phyloP scores from a whole-genome alignment of 257 asterid genomes.

The Mentha longifolia region DNA sequence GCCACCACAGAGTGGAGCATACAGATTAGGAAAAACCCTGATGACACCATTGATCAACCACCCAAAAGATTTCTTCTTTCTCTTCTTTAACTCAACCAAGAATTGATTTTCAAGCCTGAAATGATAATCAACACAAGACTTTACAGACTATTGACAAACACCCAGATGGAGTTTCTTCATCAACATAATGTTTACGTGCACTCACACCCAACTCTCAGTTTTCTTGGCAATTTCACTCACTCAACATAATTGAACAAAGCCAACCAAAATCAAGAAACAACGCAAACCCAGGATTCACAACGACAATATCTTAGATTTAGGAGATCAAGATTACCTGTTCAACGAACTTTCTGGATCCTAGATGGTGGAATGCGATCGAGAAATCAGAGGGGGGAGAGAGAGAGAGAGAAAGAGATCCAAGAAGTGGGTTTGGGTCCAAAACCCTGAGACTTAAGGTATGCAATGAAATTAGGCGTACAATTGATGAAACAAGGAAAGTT shows the following conservation, averaged over 20 bases:
- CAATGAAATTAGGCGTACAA: conserved; percentile 19
- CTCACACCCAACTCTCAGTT: conserved; percentile 1
- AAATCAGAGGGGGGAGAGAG: background rate
- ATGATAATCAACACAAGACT: conserved; percentile 29
- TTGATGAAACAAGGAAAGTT: conserved; percentile 30
- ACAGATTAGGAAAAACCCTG: conserved; percentile 75
- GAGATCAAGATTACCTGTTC: conserved; percentile 38
- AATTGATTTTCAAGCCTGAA: conserved; percentile 37
- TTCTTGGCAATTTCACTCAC: conserved; percentile 23
- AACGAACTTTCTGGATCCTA: conserved; percentile 29
- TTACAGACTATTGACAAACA: conserved; percentile 28
- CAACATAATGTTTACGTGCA: conserved; percentile 16
- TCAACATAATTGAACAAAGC: conserved; percentile 19
- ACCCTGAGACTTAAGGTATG: conserved; percentile 23
- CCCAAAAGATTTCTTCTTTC: background rate
- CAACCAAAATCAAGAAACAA: conserved; percentile 26
- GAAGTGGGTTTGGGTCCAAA: conserved; percentile 26
- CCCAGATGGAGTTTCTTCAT: conserved; percentile 8
- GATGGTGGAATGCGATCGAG: background rate
- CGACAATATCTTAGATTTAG: conserved; percentile 25
- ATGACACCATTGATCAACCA: conserved; percentile 59
- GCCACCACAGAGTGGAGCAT: conserved; percentile 78
- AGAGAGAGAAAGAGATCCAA: conserved; percentile 31
- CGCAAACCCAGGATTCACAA: background rate
- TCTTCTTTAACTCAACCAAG: conserved; percentile 30